Base-by-base conservation (phyloP, 2,329 filamentous ascomycete species). In the Microdochium nivale region DNA sequence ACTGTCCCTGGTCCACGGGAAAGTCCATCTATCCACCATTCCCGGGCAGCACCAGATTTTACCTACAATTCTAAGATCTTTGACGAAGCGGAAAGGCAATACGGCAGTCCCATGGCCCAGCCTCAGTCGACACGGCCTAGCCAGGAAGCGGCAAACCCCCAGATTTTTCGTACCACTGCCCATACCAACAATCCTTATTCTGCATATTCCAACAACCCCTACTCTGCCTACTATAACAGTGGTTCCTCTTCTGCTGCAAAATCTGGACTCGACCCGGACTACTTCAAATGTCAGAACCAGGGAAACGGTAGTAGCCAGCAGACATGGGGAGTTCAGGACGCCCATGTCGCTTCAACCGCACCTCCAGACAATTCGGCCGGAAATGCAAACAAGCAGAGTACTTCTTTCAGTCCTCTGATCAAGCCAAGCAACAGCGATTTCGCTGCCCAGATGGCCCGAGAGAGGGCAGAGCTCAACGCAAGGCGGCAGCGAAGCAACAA, bases 11-110 rank as follows among this genome's bases (percentile, higher is more conserved):
- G 27, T 24, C 46, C 23, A 3, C n/a, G 16, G 4, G 32, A 16
- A 51, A 25, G 49, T 10, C 19, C n/a, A 21, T 50, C n/a, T 25
- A 54, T 25, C 53, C 14, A 27, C 13, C 32, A 35, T 25, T 4
- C 35, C 25, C 25, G 25, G 25, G 11, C 13, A 32, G 37, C 49
- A 46, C 19, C 21, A 47, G 21, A 47, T 3, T 47, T 47, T n/a
- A 47, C 46, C 14, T 47, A 47, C 24, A 21, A 27, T 24, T 8
- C 24, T 14, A 47, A 16, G 23, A 47, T 27, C 14, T 30, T 27
- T 21, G 46, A 47, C 4, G 46, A 47, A 19, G 46, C 40, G 8
- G 9, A 23, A 24, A 21, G 19, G 23, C n/a, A 24, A 7, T 44
- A 44, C 13, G 40, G 40, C 8, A 30, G 27, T 11, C 27, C 27